Evolutionary conservation across 208 protist species (phyloP).

Genomic region (Wallacemonas collosoma): DNA sequence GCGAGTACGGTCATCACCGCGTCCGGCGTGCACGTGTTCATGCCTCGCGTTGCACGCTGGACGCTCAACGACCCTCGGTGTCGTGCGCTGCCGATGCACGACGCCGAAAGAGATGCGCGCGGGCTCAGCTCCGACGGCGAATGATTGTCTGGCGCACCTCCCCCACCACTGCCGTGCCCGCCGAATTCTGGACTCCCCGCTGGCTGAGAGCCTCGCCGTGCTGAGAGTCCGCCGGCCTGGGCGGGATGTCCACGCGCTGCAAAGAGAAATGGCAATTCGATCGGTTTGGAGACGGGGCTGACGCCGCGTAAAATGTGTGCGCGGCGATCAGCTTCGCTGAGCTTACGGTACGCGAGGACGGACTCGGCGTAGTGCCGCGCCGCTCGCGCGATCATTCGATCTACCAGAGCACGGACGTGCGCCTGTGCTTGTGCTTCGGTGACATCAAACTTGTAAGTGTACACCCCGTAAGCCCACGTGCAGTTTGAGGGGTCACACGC

Average conservation of each 20-base stretch:
- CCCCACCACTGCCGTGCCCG: no score
- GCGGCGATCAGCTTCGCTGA: background rate
- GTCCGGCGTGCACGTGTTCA: background rate
- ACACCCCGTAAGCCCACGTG: slow-evolving; percentile 61
- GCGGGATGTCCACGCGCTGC: background rate
- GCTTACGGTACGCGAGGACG: slow-evolving; percentile 6
- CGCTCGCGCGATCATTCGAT: slow-evolving; percentile 33
- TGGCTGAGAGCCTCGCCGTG: background rate
- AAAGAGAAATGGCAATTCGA: slow-evolving; percentile 14
- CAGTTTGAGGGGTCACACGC: slow-evolving; percentile 70
- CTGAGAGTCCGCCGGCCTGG: background rate
- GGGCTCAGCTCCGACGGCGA: background rate
- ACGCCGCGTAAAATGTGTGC: slow-evolving; percentile 6
- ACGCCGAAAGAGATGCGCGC: background rate
- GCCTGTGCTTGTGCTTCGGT: slow-evolving; percentile 36
- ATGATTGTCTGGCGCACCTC: no score
- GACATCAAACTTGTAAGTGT: slow-evolving; percentile 53
- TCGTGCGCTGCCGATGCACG: background rate
- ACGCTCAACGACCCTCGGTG: slow-evolving; percentile 4
- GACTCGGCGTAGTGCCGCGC: slow-evolving; percentile 11
- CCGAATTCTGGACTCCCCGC: background rate
- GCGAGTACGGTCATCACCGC: background rate
- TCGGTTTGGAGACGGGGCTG: background rate
- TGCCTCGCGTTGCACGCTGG: background rate
- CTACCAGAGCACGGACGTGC: slow-evolving; percentile 38